phyloP scores from a whole-genome alignment of 106 monocot species.

The Phalaenopsis aphrodite region DNA sequence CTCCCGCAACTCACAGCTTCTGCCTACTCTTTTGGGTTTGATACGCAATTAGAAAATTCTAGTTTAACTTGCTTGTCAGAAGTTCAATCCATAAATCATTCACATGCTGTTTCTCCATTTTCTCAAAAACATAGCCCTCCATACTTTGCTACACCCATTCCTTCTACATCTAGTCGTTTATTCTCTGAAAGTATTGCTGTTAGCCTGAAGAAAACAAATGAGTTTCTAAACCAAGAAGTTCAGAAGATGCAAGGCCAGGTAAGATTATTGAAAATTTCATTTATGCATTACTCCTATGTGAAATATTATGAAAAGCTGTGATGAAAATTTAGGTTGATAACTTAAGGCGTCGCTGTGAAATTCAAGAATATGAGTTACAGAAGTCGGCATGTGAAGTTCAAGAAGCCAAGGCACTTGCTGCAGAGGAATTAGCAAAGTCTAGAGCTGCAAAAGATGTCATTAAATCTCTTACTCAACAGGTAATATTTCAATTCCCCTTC shows the following conservation, averaged over 20 bases:
- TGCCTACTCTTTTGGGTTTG: conserved; percentile 34
- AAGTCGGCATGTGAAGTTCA: conserved; percentile 44
- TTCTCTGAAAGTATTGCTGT: conserved; percentile 53
- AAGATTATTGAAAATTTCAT: not conserved
- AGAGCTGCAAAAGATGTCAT: conserved; percentile 72
- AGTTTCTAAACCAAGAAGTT: conserved; percentile 76
- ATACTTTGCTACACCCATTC: conserved; percentile 50
- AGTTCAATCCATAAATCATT: conserved; percentile 37
- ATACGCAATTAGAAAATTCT: conserved; percentile 23
- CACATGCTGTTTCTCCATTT: conserved; percentile 71
- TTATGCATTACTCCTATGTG: too few relatives aligned
- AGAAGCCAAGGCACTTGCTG: conserved; percentile 41
- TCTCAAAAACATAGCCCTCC: conserved; percentile 57
- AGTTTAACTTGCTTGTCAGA: conserved; percentile 29
- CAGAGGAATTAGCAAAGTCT: conserved; percentile 49
- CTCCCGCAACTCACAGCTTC: conserved; percentile 46
- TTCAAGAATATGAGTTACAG: conserved; percentile 50
- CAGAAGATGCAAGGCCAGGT: conserved; percentile 72
- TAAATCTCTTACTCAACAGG: conserved; percentile 53
- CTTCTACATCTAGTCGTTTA: conserved; percentile 44
- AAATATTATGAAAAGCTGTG: not conserved
- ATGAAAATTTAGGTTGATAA: conserved; percentile 30
- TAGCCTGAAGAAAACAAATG: conserved; percentile 74
- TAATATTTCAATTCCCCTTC: conserved; percentile 3
- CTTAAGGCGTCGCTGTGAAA: conserved; percentile 35